Evolutionary conservation across 2,329 filamentous ascomycete species (phyloP).

Genomic region (Tympanopsis confertula): DNA sequence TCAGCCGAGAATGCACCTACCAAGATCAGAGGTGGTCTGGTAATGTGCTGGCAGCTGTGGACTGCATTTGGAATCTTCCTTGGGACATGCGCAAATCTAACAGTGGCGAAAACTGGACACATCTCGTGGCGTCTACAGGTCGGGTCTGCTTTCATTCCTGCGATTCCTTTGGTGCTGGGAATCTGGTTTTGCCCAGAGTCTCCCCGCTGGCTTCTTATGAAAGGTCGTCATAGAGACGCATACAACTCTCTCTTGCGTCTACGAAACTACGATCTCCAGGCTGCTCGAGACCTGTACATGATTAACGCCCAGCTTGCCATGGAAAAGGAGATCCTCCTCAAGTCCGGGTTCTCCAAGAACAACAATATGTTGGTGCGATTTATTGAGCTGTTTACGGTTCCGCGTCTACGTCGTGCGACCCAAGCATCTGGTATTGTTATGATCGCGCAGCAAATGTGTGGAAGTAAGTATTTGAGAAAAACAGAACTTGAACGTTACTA

Average conservation of each 20-base stretch:
- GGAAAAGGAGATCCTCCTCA: slow-evolving; percentile 17
- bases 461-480: too few species aligned
- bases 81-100: too few species aligned
- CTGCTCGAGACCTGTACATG: slow-evolving; percentile 50
- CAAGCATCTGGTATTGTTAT: slow-evolving; percentile 23
- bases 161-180: too few species aligned
- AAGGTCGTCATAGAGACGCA: slow-evolving; percentile 38
- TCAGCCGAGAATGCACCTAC: slow-evolving; percentile 44
- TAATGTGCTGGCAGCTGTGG: slow-evolving; percentile 39
- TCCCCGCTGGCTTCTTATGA: slow-evolving; percentile 56
- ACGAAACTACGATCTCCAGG: slow-evolving; percentile 45
- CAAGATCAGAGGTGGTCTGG: slow-evolving; percentile 37
- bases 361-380: too few species aligned
- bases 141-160: too few species aligned
- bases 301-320: slow-evolving; percentile 39
- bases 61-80: slow-evolving; percentile 55
- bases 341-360: too few species aligned
- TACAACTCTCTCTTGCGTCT: slow-evolving; percentile 43
- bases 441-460: slow-evolving; percentile 35
- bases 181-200: slow-evolving; percentile 55
- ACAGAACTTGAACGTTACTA: too few species aligned
- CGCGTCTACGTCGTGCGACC: slow-evolving; percentile 20
- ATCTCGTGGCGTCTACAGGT: too few species aligned
- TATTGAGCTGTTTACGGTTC: slow-evolving; percentile 24
- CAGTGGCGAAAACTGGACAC: too few species aligned